Base-by-base conservation (phyloP, 148 eudicot genomes). In the Camellia lanceoleosa region DNA sequence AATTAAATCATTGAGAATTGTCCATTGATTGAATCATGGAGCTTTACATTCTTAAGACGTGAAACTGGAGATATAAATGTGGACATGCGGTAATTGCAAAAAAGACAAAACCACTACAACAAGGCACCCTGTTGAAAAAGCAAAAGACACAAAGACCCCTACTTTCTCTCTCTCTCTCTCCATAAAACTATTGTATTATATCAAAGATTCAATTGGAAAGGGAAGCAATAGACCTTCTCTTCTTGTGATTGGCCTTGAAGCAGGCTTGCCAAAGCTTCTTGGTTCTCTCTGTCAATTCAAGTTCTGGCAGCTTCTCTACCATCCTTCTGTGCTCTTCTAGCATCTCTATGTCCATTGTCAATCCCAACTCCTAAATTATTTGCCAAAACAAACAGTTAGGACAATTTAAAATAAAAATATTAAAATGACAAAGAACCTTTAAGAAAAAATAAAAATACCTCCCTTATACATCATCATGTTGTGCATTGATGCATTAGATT, bases 201-300 rank as follows among this genome's bases (percentile, higher is more conserved):
- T 71, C 62, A 74, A 5, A 74, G 64, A 74, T 74, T 74, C 19
- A 23, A 23, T 23, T 23, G 0, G 38, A 0, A 76, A 12, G 10
- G 3, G 43, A 11, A 60, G 80, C n/a, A 0, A 68, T 30, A 60
- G 79, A 71, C 62, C 90, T 91, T 68, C 90, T 89, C 81, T 79
- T 89, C 83, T 91, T 87, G 86, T 92, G 89, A 52, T 88, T 91
- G 46, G 94, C 94, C 83, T 92, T 92, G 87, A 92, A 92, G 56
- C 94, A 89, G 38, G 91, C 89, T 75, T 92, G 97, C 30, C 66
- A 92, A 9, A 91, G 71, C 83, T 79, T 89, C 87, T 89, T 92
- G 5, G 97, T 88, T 74, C 81, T 81, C 7, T 82, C 88, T 0
- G 86, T 86, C 16, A 91, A 52, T 68, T 92, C 91, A 73, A 89